phyloP scores from a whole-genome alignment of 2,329 filamentous ascomycete genomes.

The Epichloe sibirici region DNA sequence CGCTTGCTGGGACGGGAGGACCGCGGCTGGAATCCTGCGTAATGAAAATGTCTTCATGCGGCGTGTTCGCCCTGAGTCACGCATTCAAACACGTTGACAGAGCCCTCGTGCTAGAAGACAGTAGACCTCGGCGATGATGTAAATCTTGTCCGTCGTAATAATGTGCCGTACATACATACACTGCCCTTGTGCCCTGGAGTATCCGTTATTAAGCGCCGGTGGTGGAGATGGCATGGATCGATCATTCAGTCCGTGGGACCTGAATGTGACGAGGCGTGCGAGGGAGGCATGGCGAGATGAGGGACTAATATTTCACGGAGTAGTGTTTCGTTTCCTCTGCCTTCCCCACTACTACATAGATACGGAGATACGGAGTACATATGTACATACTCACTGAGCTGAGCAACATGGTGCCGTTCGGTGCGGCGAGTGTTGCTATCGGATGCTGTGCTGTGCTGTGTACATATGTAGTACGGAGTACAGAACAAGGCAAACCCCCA shows the following conservation, averaged over 20 bases:
- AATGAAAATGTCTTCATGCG: not conserved
- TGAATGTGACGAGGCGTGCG: not conserved
- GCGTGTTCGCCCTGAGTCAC: not conserved
- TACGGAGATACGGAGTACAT: too few species aligned
- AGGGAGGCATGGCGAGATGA: constrained; percentile 1
- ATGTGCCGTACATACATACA: not conserved
- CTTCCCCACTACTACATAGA: not conserved
- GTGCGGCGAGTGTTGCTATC: not conserved
- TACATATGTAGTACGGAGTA: too few species aligned
- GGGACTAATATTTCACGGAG: not conserved
- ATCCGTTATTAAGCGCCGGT: not conserved
- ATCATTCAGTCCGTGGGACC: not conserved
- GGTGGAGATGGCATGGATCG: not conserved
- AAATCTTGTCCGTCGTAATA: not conserved
- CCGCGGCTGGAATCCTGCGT: constrained; percentile 2
- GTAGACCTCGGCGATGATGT: not conserved
- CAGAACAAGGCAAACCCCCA: too few species aligned
- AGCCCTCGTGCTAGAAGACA: not conserved
- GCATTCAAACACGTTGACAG: not conserved
- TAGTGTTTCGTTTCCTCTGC: constrained; percentile 5
- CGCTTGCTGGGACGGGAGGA: not conserved
- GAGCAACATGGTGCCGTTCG: too few species aligned
- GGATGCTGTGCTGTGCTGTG: too few species aligned
- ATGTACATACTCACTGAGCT: not conserved
- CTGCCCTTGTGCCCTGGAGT: not conserved